Percentiles rank a stretch among this genome's conserved stretches.
These are phyloP conservation scores for Picochlorum sp. DNA, from an alignment of 139 green algal genomes.

Conservation along the genomic window DNA sequence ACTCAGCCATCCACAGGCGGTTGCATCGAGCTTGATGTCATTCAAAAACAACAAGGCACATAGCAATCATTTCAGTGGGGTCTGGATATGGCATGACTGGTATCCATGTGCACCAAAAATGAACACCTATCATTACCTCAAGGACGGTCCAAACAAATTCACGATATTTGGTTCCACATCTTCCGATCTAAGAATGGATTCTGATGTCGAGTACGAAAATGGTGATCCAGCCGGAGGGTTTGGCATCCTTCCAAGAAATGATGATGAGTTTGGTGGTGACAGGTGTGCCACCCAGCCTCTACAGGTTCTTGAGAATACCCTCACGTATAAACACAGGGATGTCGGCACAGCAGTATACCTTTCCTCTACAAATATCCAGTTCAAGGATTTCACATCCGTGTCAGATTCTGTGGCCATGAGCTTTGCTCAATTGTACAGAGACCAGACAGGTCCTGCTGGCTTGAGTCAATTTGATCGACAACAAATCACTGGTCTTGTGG, in stretches of 20 bases:
- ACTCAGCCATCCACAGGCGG: not conserved
- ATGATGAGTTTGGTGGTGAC: not conserved
- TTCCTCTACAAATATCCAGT: not conserved
- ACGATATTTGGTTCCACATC: conserved; percentile 1
- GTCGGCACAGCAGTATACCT: not conserved
- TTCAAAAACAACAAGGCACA: conserved; percentile 5
- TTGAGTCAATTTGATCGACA: conserved; percentile 4
- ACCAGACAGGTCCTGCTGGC: not conserved
- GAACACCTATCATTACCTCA: conserved; percentile 2
- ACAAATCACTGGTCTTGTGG: not conserved
- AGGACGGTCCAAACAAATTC: not conserved
- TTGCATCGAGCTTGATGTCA: not conserved
- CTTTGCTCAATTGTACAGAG: not conserved
- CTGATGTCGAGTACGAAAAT: not conserved
- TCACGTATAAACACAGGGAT: not conserved
- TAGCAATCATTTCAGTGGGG: not conserved
- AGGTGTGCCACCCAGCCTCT: not conserved
- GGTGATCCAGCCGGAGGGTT: not conserved
- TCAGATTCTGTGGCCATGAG: not conserved
- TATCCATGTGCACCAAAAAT: conserved; percentile 2
- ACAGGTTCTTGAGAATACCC: conserved; percentile 1
- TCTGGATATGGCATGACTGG: conserved; percentile 3
- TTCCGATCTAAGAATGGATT: not conserved
- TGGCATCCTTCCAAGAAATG: not conserved
- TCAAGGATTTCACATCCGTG: not conserved